phyloP scores from a whole-genome alignment of 345 rosid species.

The Litchi chinensis region DNA sequence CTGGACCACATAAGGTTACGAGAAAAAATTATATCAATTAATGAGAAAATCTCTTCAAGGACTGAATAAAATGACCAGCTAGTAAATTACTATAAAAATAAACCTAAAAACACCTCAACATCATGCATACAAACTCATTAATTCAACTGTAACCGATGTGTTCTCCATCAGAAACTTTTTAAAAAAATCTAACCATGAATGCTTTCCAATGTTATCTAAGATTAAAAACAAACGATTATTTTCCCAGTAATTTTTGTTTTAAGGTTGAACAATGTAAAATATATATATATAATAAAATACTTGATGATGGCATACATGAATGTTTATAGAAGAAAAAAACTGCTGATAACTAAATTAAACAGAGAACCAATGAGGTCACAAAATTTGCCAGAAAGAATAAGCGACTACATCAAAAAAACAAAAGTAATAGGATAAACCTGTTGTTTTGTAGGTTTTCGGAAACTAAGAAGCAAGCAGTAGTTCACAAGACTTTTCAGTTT shows the following conservation, averaged over 20 bases:
- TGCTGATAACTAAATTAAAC: neutral
- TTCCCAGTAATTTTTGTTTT: neutral
- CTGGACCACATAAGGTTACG: neutral
- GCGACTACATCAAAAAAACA: conserved; percentile 14
- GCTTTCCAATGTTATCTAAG: neutral
- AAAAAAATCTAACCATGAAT: neutral
- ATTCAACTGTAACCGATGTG: neutral
- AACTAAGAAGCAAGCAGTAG: conserved; percentile 80
- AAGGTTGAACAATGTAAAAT: too few relatives aligned
- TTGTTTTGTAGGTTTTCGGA: conserved; percentile 91
- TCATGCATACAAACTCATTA: neutral
- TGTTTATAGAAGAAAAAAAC: neutral
- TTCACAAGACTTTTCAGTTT: conserved; percentile 91
- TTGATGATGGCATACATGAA: neutral
- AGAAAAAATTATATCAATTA: neutral
- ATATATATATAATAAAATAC: too few relatives aligned
- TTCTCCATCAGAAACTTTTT: neutral
- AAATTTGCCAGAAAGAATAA: neutral
- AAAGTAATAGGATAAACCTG: conserved; percentile 52
- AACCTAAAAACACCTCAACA: neutral
- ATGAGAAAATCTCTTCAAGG: neutral
- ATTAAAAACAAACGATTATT: neutral
- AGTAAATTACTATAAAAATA: neutral
- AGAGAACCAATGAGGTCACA: neutral
- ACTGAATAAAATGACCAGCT: neutral